Evolutionary conservation across 1,139 yeast genomes (phyloP).

Genomic region (Geotrichum bryndzae): DNA sequence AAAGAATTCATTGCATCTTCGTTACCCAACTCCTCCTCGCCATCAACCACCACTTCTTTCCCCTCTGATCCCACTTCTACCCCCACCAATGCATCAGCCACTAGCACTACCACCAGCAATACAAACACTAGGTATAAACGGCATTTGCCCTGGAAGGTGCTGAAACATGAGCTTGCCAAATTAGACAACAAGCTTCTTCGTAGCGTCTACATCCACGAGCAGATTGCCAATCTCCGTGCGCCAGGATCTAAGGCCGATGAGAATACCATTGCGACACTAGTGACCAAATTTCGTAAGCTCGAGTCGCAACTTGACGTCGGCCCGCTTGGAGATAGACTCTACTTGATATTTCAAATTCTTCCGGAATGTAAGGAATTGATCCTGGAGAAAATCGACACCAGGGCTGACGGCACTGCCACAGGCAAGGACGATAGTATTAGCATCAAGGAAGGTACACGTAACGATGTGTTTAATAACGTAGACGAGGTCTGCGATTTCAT

Average conservation of each 20-base stretch:
- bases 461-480: constrained; percentile 12
- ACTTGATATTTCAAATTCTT: constrained; percentile 17
- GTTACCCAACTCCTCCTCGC: not conserved
- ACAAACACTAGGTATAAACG: constrained; percentile 1
- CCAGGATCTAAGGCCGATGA: constrained; percentile 5
- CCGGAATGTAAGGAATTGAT: constrained; percentile 18
- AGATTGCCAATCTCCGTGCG: not conserved
- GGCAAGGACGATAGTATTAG: not conserved
- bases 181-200: constrained; percentile 20
- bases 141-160: constrained; percentile 13
- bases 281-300: constrained; percentile 17
- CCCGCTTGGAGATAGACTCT: constrained; percentile 22
- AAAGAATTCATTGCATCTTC: not conserved
- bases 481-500: constrained; percentile 18
- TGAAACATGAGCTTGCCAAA: constrained; percentile 10
- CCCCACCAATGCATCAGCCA: not conserved
- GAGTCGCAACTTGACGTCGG: constrained; percentile 22
- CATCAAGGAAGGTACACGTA: not conserved
- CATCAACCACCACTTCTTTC: not conserved
- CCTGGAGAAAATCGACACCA: constrained; percentile 5
- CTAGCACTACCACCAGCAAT: not conserved
- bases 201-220: constrained; percentile 17
- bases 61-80: not conserved
- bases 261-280: constrained; percentile 1
- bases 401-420: not conserved